Evolutionary conservation across 176 grass and related monocot species (phyloP), one percentile per base, ranked within the genome.

Genomic region (Carex pumila): DNA sequence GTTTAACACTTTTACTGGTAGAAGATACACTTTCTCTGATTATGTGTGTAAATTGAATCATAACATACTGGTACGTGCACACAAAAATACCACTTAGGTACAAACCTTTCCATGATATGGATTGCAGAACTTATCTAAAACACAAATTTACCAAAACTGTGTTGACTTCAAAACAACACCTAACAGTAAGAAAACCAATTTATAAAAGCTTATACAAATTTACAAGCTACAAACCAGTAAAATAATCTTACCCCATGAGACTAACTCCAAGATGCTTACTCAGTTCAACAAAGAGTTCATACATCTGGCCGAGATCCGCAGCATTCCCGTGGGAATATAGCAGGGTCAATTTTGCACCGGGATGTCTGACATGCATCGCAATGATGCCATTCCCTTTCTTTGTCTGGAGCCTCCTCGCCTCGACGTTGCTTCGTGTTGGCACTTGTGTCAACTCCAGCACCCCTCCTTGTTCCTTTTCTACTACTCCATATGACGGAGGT

Each of bases 251-350:
- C 95, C 95, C 95, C 90, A 94, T 94, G 84, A 94, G 90, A 87
- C 93, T 98, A 84, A 93, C 95, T 87, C 94, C 89, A 65, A 94
- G 95, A 89, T 93, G 95, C 0, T 83, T 82, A 86, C 95, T 98
- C 83, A 98, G 89, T 88, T 98, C 95, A 72, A 91, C 59, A 88
- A 94, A 94, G 81, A 94, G 95, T 85, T 98, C 95, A 78, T 91
- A 94, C 95, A 97, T 93, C 89, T 94, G 92, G 0, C 95, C 95
- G 30, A 97, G 87, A 91, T 97, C 95, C 0, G 95, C 95, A 0
- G 95, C 95, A 88, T 97, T 97, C 49, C 95, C 95, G 81, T 97
- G 95, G 65, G 95, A 97, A 91, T 97, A 97, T 79, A 97, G 95
- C 72, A 97, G 84, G 17, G 94, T 97, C 79, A 97, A 91, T 7